Evolutionary conservation across 73 alveolate genomes (phyloP), one percentile per base, ranked within the genome.

Genomic region (Strombidium stylifer): DNA sequence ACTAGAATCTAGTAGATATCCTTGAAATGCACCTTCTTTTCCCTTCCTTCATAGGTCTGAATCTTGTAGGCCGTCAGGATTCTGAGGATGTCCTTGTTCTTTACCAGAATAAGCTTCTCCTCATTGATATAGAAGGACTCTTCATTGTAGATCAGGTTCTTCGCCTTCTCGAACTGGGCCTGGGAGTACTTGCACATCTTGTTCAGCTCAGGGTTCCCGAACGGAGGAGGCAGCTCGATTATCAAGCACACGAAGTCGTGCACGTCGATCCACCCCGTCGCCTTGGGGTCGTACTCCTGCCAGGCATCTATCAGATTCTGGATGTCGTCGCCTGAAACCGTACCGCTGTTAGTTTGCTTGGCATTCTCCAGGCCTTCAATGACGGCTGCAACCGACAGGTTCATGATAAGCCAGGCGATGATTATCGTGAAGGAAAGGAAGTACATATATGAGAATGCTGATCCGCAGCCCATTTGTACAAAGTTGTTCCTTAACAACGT

Each of bases 361-460:
- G 47, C 54, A 28, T 64, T 28, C 32, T 64, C 87, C 41, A 73
- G 73, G 45, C 92, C 92, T 30, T 82, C 76, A 15, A 82, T 40
- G 40, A 82, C 66, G 47, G 74, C 71, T 19, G 93, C 93, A 39
- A 82, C 74, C 68, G 74, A 82, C 11, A 82, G 84, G 47, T 82
- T 82, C 48, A 82, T 36, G 47, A 82, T 47, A 19, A 82, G 64
- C 46, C 73, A 73, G 19, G 79, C 73, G 40, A 82, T 80, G 8
- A 65, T 57, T 37, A 82, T 14, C 35, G 70, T 61, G 72, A 52
- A 82, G 64, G 77, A 62, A 2, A 61, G 36, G 27, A 69, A 69
- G 53, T 31, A 69, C 14, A 53, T 34, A 26, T 12, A 31, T 4
- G 61, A 59, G 18, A 64, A 59, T 50, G 26, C 23, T 32, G 59